Base-by-base conservation (phyloP, 2,329 filamentous ascomycete genomes). In the Botrytis sinoallii region DNA sequence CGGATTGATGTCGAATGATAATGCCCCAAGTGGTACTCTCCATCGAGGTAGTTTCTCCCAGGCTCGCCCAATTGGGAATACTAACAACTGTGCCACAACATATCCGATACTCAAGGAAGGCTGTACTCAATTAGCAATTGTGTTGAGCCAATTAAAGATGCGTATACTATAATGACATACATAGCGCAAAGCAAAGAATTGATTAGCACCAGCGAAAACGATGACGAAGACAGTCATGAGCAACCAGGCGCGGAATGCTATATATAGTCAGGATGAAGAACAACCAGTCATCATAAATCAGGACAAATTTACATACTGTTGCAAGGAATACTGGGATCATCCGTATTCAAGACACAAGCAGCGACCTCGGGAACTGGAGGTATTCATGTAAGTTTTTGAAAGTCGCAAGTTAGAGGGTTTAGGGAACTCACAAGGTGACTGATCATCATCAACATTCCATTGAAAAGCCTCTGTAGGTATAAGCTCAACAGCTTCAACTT, bases 171-270 rank as follows among this genome's bases (percentile, higher is more conserved):
- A 48, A 22, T 14, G 10, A 65, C 65, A 42, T 42, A 68, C 65
- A 40, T 68, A 68, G 16, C 77, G 73, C 18, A 78, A 73, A 6
- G 74, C 74, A 52, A 78, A 78, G 29, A 78, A 68, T 42, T 76
- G 75, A 61, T 78, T 77, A 42, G 75, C 70, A 52, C 74, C 75
- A 29, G 75, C 69, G 12, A 75, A 60, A 18, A 66, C 32, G 6
- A 65, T 61, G 22, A 75, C 74, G 40, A 78, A 77, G 0, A 74
- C 25, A 29, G 91, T 77, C 4, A 89, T 89, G 73, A 91, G 90
- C 2, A 84, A 84, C 89, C 89, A 91, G 32, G 88, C 89, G 61
- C 89, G 86, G 32, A 91, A 83, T 0, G 90, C 65, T 68, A 20
- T 12, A 57, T 10, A 29, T 14, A 14, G 16, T 68, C 9, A 68